Conservation (phyloP, 1,284 basidiomycete genomes). For the Malassezia nana region DNA sequence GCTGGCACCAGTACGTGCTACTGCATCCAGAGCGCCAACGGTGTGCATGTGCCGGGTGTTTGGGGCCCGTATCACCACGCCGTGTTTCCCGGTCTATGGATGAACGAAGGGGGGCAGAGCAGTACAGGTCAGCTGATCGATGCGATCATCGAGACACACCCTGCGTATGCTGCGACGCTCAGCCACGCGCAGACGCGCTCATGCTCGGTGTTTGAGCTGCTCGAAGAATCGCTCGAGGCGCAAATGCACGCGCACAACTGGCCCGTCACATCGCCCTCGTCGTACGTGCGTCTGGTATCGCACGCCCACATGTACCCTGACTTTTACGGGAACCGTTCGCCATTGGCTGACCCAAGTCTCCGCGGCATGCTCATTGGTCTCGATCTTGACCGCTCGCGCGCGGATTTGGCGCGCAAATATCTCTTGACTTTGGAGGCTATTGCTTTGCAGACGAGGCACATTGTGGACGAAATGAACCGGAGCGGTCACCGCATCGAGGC, state of each 20-base stretch:
- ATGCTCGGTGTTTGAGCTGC: conserved; percentile 54
- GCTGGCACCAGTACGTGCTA: conserved; percentile 95
- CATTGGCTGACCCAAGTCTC: conserved; percentile 87
- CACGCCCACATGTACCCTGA: conserved; percentile 91
- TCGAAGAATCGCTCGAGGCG: conserved; percentile 65
- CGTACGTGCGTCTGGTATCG: conserved; percentile 57
- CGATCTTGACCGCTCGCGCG: conserved; percentile 65
- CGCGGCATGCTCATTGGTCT: conserved; percentile 80
- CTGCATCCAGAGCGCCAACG: conserved; percentile 59
- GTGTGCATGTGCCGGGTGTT: conserved; percentile 78
- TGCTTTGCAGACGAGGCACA: conserved; percentile 87
- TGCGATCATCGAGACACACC: conserved; percentile 85
- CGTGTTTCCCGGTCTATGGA: conserved; percentile 73
- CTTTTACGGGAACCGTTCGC: conserved; percentile 75
- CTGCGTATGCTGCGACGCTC: conserved; percentile 64
- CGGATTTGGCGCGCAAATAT: conserved; percentile 80
- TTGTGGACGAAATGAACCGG: conserved; percentile 78
- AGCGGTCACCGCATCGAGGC: conserved; percentile 73
- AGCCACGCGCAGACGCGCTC: conserved; percentile 52
- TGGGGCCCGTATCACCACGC: conserved; percentile 93
- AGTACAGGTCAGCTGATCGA: conserved; percentile 98
- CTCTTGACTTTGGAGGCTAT: conserved; percentile 86
- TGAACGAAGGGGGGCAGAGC: conserved; percentile 98
- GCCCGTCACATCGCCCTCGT: conserved; percentile 53
- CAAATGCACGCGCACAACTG: conserved; percentile 53